phyloP scores from a whole-genome alignment of 345 rosid genomes.

The Iberis pinnata region DNA sequence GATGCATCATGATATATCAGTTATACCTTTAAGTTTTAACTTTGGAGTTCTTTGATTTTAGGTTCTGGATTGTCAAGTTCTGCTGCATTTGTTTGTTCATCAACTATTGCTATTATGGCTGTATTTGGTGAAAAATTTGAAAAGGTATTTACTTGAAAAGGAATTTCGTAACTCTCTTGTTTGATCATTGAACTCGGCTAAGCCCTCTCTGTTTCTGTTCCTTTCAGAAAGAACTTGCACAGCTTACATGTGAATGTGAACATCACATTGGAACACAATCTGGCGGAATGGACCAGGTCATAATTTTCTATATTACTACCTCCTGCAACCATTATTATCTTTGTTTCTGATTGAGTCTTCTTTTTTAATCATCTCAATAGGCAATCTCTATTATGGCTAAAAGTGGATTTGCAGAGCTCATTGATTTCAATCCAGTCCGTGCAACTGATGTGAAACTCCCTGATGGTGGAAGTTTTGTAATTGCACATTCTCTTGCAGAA shows the following conservation, averaged over 20 bases:
- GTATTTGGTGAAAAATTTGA: slow-evolving; percentile 54
- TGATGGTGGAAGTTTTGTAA: slow-evolving; percentile 85
- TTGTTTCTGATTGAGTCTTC: neutral
- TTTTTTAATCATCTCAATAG: slow-evolving; percentile 30
- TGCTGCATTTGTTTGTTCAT: slow-evolving; percentile 90
- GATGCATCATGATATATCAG: neutral
- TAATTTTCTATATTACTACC: neutral
- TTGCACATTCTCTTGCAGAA: slow-evolving; percentile 90
- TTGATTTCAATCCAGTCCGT: slow-evolving; percentile 93
- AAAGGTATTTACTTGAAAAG: slow-evolving; percentile 43
- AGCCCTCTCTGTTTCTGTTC: neutral
- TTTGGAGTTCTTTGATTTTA: slow-evolving; percentile 22
- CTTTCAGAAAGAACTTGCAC: slow-evolving; percentile 91
- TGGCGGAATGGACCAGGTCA: slow-evolving; percentile 99
- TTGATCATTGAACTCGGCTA: neutral
- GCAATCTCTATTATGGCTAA: slow-evolving; percentile 98
- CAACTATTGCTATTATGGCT: slow-evolving; percentile 95
- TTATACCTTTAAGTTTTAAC: slow-evolving; percentile 2
- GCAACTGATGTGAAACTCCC: slow-evolving; percentile 98
- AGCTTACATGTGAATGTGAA: slow-evolving; percentile 90
- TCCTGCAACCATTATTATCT: neutral
- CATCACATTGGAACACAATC: slow-evolving; percentile 95
- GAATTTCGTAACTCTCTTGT: neutral
- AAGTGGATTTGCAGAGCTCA: slow-evolving; percentile 95
- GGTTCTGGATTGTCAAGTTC: slow-evolving; percentile 97